These are phyloP conservation scores for Fusarium setosum DNA, from an alignment of 2,329 filamentous ascomycete species.

Conservation along the genomic window DNA sequence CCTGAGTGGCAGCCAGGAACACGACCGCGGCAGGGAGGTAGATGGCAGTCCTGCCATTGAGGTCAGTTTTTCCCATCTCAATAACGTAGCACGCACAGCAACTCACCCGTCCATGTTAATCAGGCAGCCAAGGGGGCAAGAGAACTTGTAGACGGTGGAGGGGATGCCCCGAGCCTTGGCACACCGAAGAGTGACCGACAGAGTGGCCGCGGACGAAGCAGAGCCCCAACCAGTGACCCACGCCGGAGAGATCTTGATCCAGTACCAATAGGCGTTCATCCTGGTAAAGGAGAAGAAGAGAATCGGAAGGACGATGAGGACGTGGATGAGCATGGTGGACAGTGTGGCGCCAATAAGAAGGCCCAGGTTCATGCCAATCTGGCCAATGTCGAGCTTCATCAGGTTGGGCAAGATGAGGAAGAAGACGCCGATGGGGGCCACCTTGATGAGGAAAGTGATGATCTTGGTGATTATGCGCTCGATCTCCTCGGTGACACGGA, in stretches of 20 bases:
- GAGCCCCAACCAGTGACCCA: slow-evolving; percentile 68
- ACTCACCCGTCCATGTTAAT: slow-evolving; percentile 62
- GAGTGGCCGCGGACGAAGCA: slow-evolving; percentile 63
- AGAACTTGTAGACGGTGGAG: slow-evolving; percentile 57
- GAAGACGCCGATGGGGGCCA: slow-evolving; percentile 64
- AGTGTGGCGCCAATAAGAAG: slow-evolving; percentile 61
- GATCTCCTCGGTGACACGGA: slow-evolving; percentile 58
- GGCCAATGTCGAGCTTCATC: slow-evolving; percentile 58
- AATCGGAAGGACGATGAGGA: slow-evolving; percentile 58
- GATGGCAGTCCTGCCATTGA: slow-evolving; percentile 57
- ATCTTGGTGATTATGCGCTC: slow-evolving; percentile 59
- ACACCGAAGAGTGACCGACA: slow-evolving; percentile 60
- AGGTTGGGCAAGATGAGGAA: slow-evolving; percentile 65
- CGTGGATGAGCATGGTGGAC: slow-evolving; percentile 58
- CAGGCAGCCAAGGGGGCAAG: slow-evolving; percentile 59
- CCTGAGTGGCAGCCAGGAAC: slow-evolving; percentile 63
- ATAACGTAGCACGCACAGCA: neutral
- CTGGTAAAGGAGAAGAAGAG: slow-evolving; percentile 55
- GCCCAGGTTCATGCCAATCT: slow-evolving; percentile 61
- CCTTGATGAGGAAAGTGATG: slow-evolving; percentile 60
- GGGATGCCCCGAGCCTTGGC: slow-evolving; percentile 54
- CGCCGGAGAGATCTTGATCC: slow-evolving; percentile 60
- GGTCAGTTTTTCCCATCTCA: slow-evolving; percentile 7
- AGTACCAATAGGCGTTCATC: slow-evolving; percentile 59
- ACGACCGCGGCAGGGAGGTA: slow-evolving; percentile 65